A percentile compares a stretch with the other conserved stretches of the same genome.
Evolutionary conservation across 2,329 filamentous ascomycete species (phyloP).

Genomic region (Huntiella moniliformis): DNA sequence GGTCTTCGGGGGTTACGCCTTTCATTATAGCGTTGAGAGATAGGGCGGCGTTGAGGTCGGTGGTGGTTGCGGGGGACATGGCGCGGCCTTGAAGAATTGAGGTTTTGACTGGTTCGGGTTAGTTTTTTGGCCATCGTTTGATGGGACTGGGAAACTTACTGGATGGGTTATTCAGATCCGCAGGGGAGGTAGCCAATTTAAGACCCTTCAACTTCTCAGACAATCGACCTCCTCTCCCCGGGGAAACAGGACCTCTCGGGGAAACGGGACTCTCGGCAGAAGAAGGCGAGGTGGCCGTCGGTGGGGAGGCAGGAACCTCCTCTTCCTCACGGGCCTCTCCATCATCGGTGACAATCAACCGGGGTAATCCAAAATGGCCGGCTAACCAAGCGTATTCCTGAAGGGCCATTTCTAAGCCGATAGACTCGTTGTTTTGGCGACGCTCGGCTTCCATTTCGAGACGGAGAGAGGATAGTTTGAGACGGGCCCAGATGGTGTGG

Average conservation of each 20-base stretch:
- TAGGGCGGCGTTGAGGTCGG: slow-evolving; percentile 5
- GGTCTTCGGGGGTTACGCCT: neutral
- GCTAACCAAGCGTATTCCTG: slow-evolving; percentile 77
- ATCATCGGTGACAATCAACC: slow-evolving; percentile 12
- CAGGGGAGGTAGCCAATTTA: slow-evolving; percentile 10
- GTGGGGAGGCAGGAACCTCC: neutral
- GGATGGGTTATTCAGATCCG: slow-evolving; percentile 11
- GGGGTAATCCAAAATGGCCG: slow-evolving; percentile 50
- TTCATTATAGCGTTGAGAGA: slow-evolving; percentile 8
- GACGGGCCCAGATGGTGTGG: slow-evolving; percentile 81
- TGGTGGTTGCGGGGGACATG: slow-evolving; percentile 7
- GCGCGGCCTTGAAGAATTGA: slow-evolving; percentile 11
- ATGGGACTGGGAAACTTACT: slow-evolving; percentile 1
- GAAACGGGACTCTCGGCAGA: neutral
- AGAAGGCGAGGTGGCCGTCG: neutral
- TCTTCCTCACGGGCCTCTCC: slow-evolving; percentile 19
- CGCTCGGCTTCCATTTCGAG: slow-evolving; percentile 60
- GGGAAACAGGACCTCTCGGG: slow-evolving; percentile 1
- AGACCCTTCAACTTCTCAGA: slow-evolving; percentile 11
- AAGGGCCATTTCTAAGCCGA: slow-evolving; percentile 67
- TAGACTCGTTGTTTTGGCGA: slow-evolving; percentile 56
- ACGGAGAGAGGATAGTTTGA: slow-evolving; percentile 54
- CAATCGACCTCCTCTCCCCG: slow-evolving; percentile 3
- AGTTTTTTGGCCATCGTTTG: neutral
- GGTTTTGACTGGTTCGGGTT: slow-evolving; percentile 5